These are phyloP conservation scores for Limnomonas spitsbergensis DNA, from an alignment of 139 green algal species.

Conservation along the genomic window DNA sequence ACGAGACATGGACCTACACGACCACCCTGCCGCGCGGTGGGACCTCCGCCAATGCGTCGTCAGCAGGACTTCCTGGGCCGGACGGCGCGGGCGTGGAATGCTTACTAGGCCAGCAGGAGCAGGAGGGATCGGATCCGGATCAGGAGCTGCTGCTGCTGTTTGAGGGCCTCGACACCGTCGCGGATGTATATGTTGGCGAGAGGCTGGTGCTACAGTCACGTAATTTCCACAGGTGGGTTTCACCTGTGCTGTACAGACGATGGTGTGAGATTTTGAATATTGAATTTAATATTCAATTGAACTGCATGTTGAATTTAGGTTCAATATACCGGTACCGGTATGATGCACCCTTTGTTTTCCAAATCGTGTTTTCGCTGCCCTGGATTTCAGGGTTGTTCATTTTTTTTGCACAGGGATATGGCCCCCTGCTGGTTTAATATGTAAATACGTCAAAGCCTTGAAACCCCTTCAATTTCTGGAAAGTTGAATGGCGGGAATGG, in stretches of 20 bases:
- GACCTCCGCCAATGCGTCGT: background rate
- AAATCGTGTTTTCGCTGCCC: too few species aligned
- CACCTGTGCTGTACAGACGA: background rate
- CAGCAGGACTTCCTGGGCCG: background rate
- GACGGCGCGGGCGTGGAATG: too few species aligned
- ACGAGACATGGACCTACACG: slow-evolving; percentile 20
- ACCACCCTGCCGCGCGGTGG: background rate
- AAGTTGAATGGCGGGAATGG: too few species aligned
- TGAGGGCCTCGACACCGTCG: slow-evolving; percentile 22
- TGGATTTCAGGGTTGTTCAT: too few species aligned
- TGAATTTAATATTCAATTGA: background rate
- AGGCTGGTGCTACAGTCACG: background rate
- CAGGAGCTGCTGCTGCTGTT: slow-evolving; percentile 19
- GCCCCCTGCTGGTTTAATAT: too few species aligned
- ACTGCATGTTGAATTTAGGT: background rate
- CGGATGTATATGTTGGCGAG: slow-evolving; percentile 6
- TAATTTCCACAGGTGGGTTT: slow-evolving; percentile 13
- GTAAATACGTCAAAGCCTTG: too few species aligned
- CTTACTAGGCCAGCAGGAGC: too few species aligned
- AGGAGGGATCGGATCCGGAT: too few species aligned
- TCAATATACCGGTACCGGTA: background rate
- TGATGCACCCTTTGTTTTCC: too few species aligned
- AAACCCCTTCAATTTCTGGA: too few species aligned
- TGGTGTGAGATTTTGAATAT: background rate
- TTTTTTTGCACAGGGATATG: too few species aligned